Conservation (phyloP, 2,329 filamentous ascomycete species). For the Tolypocladium ophioglossoides region DNA sequence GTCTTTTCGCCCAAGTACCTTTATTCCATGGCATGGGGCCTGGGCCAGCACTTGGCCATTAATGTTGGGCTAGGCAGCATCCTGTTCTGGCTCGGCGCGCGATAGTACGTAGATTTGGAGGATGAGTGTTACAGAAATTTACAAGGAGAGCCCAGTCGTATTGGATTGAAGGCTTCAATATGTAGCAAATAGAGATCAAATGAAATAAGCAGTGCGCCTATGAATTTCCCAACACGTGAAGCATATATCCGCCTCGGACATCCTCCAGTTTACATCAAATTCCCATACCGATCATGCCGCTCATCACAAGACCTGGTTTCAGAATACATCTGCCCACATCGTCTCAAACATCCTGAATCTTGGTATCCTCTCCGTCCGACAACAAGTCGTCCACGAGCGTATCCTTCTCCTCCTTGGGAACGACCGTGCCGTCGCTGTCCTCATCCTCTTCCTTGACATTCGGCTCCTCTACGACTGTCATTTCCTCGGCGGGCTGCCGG, state of each 20-base stretch:
- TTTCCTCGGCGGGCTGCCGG: slow-evolving; percentile 23
- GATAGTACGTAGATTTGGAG: neutral
- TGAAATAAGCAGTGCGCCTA: neutral
- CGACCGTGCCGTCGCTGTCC: slow-evolving; percentile 22
- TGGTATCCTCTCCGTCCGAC: slow-evolving; percentile 28
- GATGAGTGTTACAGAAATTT: neutral
- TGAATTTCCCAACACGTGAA: neutral
- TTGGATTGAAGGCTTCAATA: neutral
- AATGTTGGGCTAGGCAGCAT: slow-evolving; percentile 54
- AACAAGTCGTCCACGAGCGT: slow-evolving; percentile 29
- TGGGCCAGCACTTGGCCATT: slow-evolving; percentile 68
- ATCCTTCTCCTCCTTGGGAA: slow-evolving; percentile 20
- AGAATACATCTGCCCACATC: slow-evolving; percentile 1
- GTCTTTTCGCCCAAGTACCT: slow-evolving; percentile 96
- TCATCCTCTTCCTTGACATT: slow-evolving; percentile 40
- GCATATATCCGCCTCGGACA: neutral
- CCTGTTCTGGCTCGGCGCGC: slow-evolving; percentile 41
- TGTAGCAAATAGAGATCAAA: neutral
- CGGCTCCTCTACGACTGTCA: slow-evolving; percentile 28
- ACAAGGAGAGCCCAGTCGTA: neutral
- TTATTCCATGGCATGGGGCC: slow-evolving; percentile 80
- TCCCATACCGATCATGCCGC: neutral
- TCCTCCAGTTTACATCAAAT: neutral
- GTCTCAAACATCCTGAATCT: slow-evolving; percentile 16
- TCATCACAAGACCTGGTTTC: slow-evolving; percentile 1